phyloP scores from a whole-genome alignment of 2,329 filamentous ascomycete species.

The Fusarium austroafricanum region DNA sequence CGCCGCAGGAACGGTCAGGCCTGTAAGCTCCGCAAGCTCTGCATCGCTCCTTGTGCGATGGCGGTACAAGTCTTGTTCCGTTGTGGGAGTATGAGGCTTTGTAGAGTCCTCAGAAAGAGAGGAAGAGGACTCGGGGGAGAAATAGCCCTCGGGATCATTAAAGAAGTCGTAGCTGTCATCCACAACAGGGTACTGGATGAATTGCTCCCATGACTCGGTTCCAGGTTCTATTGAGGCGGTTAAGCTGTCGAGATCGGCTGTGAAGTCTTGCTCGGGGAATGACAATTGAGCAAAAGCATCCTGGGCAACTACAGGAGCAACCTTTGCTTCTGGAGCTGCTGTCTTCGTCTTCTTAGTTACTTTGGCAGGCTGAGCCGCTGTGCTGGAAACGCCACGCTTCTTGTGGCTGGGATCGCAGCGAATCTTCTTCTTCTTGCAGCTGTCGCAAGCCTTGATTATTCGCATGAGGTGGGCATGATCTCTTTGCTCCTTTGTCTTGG shows the following conservation, averaged over 20 bases:
- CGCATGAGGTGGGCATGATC: slow-evolving; percentile 75
- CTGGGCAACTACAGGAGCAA: slow-evolving; percentile 15
- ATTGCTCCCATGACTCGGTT: slow-evolving; percentile 58
- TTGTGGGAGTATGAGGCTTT: slow-evolving; percentile 44
- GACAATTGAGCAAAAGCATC: slow-evolving; percentile 21
- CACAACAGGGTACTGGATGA: slow-evolving; percentile 57
- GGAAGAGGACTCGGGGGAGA: slow-evolving; percentile 53
- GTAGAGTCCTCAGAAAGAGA: slow-evolving; percentile 46
- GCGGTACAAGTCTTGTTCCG: slow-evolving; percentile 36
- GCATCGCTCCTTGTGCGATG: slow-evolving; percentile 1
- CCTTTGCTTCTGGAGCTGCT: slow-evolving; percentile 27
- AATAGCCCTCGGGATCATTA: slow-evolving; percentile 56
- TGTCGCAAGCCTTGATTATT: slow-evolving; percentile 74
- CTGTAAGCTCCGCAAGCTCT: slow-evolving; percentile 14
- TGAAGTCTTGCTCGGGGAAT: slow-evolving; percentile 39
- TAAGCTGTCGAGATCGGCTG: slow-evolving; percentile 39
- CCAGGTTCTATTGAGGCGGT: slow-evolving; percentile 23
- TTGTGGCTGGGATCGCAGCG: slow-evolving; percentile 71
- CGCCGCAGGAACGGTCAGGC: slow-evolving; percentile 16
- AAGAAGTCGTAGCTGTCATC: slow-evolving; percentile 60
- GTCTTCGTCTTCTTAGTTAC: slow-evolving; percentile 57
- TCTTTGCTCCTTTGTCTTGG: slow-evolving; percentile 75
- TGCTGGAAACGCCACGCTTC: slow-evolving; percentile 56
- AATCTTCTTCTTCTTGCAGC: slow-evolving; percentile 72
- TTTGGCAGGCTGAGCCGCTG: slow-evolving; percentile 50